These are phyloP conservation scores for Aspergillus floridensis DNA, from an alignment of 2,329 filamentous ascomycete genomes.

Conservation along the genomic window DNA sequence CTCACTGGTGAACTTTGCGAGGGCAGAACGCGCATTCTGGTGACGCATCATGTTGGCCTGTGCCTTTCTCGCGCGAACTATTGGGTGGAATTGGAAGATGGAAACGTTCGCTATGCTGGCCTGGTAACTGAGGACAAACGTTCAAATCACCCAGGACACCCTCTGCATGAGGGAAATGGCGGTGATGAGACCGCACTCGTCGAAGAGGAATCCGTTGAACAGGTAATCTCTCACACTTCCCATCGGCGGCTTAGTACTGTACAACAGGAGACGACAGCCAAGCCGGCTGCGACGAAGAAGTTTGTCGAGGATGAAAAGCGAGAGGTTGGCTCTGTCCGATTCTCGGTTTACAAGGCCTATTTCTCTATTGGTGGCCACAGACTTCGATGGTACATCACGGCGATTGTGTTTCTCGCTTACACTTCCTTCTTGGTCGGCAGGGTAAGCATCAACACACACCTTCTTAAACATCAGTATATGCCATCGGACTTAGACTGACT, in stretches of 20 bases:
- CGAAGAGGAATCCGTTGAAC: neutral
- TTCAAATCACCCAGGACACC: neutral
- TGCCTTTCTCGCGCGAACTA: conserved; percentile 2
- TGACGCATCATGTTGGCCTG: conserved; percentile 59
- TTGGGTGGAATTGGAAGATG: conserved; percentile 8
- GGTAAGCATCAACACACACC: neutral
- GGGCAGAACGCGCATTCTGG: conserved; percentile 70
- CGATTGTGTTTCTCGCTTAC: neutral
- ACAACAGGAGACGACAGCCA: neutral
- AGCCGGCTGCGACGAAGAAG: conserved; percentile 45
- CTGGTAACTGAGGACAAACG: neutral
- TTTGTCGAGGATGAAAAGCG: conserved; percentile 73
- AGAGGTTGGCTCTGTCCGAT: conserved; percentile 66
- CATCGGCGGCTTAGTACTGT: neutral
- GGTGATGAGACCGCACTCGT: too few relatives aligned
- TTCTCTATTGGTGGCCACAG: conserved; percentile 62
- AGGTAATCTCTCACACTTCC: neutral
- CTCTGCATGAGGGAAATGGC: neutral
- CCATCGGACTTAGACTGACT: too few relatives aligned
- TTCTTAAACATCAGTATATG: too few relatives aligned
- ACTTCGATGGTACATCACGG: neutral
- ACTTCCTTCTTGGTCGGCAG: neutral
- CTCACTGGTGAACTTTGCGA: conserved; percentile 68
- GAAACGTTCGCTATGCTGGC: neutral
- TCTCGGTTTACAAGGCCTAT: conserved; percentile 64